A percentile compares a stretch with the other conserved stretches of the same genome.
Evolutionary conservation across 2,329 filamentous ascomycete genomes (phyloP).

Genomic region (Aureobasidium subglaciale): DNA sequence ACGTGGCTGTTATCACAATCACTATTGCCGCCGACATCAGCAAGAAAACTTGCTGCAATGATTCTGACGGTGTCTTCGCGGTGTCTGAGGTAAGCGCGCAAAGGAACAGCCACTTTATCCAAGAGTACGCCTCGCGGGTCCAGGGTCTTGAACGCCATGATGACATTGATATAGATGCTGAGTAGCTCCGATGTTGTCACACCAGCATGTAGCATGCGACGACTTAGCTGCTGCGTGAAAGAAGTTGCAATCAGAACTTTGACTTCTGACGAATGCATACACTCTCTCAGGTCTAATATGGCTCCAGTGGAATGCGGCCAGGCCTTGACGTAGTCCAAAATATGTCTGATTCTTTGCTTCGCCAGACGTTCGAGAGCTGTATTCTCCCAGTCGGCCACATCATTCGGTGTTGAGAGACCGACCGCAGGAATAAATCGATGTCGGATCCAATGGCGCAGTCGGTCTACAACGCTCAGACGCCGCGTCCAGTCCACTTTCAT

Average conservation of each 20-base stretch:
- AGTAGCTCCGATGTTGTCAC: slow-evolving; percentile 69
- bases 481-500: slow-evolving; percentile 53
- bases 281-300: slow-evolving; percentile 61
- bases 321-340: slow-evolving; percentile 71
- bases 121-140: slow-evolving; percentile 73
- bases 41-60: slow-evolving; percentile 66
- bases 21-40: slow-evolving; percentile 49
- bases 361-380: slow-evolving; percentile 30
- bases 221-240: slow-evolving; percentile 60
- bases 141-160: slow-evolving; percentile 66
- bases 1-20: slow-evolving; percentile 32
- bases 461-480: slow-evolving; percentile 49
- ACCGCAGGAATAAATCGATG: slow-evolving; percentile 52
- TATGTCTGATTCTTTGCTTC: slow-evolving; percentile 46
- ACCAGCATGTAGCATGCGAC: slow-evolving; percentile 65
- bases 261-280: slow-evolving; percentile 60
- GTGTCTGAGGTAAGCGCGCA: slow-evolving; percentile 69
- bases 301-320: slow-evolving; percentile 68
- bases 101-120: slow-evolving; percentile 63
- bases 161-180: slow-evolving; percentile 71
- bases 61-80: slow-evolving; percentile 72
- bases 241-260: slow-evolving; percentile 63
- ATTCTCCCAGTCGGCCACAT: slow-evolving; percentile 22
- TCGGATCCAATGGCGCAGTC: slow-evolving; percentile 61
- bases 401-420: not conserved